Percentiles rank a stretch among this genome's conserved stretches.
Evolutionary conservation across 805 yeast genomes (phyloP).

Genomic region (Clavispora fructus): DNA sequence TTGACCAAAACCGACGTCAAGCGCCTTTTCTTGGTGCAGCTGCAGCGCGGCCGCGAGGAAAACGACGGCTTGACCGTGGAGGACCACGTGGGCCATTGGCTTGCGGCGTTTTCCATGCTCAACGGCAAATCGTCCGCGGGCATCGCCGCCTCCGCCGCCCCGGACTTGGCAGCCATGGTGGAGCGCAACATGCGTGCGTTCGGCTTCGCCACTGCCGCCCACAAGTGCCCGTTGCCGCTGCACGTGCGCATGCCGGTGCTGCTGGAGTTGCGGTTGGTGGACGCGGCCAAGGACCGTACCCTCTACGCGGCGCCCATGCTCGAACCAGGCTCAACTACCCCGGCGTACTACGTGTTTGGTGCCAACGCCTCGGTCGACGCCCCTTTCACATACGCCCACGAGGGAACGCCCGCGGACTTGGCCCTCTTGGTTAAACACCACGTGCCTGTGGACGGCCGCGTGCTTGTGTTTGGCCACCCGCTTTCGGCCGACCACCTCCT

Average conservation of each 20-base stretch:
- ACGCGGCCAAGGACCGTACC: conserved; percentile 14
- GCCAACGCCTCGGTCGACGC: conserved; percentile 20
- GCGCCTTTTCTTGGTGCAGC: conserved; percentile 45
- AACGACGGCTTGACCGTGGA: conserved; percentile 18
- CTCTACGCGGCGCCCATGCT: conserved; percentile 22
- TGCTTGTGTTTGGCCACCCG: conserved; percentile 23
- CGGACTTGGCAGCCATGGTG: conserved; percentile 21
- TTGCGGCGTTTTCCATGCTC: conserved; percentile 22
- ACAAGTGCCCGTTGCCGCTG: conserved; percentile 8
- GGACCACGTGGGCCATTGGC: conserved; percentile 23
- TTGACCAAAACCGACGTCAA: conserved; percentile 67
- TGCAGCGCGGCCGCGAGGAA: conserved; percentile 12
- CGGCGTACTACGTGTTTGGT: conserved; percentile 28
- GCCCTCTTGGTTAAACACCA: conserved; percentile 14
- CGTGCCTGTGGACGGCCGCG: conserved; percentile 18
- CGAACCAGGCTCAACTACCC: conserved; percentile 24
- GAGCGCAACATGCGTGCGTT: conserved; percentile 22
- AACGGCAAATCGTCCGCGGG: conserved; percentile 18
- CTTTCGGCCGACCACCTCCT: conserved; percentile 2
- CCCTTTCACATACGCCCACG: conserved; percentile 25
- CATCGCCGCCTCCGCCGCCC: conserved; percentile 22
- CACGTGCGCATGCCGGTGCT: conserved; percentile 17
- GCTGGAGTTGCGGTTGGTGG: conserved; percentile 23
- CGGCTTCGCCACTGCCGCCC: conserved; percentile 20
- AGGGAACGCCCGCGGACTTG: conserved; percentile 28